A percentile compares a stretch with the other conserved stretches of the same genome.
phyloP scores from a whole-genome alignment of 2,329 filamentous ascomycete genomes.

The Davidsoniella neocaledoniae region DNA sequence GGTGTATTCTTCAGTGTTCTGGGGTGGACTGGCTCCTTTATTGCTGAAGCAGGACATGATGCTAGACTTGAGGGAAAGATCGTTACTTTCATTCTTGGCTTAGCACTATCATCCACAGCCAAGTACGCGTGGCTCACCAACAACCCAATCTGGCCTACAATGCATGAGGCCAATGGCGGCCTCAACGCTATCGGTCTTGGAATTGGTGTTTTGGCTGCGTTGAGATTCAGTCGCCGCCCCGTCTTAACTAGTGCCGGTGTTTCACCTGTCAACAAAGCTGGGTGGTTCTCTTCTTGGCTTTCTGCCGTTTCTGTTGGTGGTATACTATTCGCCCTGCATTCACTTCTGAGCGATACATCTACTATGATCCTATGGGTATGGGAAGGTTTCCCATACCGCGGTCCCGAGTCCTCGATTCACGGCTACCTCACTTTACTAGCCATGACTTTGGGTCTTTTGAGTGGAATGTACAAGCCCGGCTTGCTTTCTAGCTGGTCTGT shows the following conservation, averaged over 20 bases:
- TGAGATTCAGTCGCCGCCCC: constrained; percentile 55
- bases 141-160: constrained; percentile 91
- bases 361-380: constrained; percentile 99
- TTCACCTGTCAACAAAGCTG: constrained; percentile 32
- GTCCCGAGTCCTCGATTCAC: constrained; percentile 77
- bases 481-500: constrained; percentile 62
- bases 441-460: constrained; percentile 67
- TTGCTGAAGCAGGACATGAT: constrained; percentile 57
- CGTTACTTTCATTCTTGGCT: constrained; percentile 61
- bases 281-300: constrained; percentile 30
- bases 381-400: constrained; percentile 85
- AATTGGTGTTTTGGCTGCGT: constrained; percentile 57
- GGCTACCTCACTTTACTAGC: constrained; percentile 71
- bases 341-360: constrained; percentile 85
- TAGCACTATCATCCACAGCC: constrained; percentile 70
- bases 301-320: constrained; percentile 67
- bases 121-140: constrained; percentile 93
- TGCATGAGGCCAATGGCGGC: constrained; percentile 78
- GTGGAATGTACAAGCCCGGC: constrained; percentile 57
- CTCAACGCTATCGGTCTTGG: constrained; percentile 74
- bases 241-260: constrained; percentile 27
- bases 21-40: constrained; percentile 69
- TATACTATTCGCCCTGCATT: constrained; percentile 78
- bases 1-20: constrained; percentile 67
- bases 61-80: constrained; percentile 66